Conservation (phyloP, 495 filamentous ascomycete species). For the Podospora didyma region DNA sequence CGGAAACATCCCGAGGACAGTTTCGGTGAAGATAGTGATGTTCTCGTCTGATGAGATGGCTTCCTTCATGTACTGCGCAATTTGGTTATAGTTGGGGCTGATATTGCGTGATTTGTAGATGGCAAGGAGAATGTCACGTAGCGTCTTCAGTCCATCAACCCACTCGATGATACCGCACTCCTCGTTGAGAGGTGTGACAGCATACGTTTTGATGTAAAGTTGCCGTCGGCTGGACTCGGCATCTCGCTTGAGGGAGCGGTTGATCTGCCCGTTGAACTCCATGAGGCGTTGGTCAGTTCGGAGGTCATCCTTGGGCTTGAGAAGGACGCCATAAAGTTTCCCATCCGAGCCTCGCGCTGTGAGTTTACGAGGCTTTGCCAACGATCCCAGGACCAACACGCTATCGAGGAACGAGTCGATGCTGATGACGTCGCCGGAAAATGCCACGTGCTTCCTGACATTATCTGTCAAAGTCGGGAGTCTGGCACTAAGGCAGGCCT, state of each 20-base stretch:
- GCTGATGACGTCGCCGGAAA: slow-evolving; percentile 58
- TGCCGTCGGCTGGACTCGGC: slow-evolving; percentile 81
- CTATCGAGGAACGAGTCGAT: slow-evolving; percentile 71
- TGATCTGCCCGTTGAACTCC: slow-evolving; percentile 99
- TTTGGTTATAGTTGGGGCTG: slow-evolving; percentile 42
- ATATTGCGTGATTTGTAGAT: slow-evolving; percentile 71
- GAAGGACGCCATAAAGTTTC: slow-evolving; percentile 78
- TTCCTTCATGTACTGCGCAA: slow-evolving; percentile 46
- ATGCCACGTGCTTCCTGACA: slow-evolving; percentile 73
- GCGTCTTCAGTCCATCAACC: slow-evolving; percentile 93
- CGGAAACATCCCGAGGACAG: slow-evolving; percentile 64
- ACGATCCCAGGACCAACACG: slow-evolving; percentile 81
- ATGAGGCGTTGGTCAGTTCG: slow-evolving; percentile 96
- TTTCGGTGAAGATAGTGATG: slow-evolving; percentile 63
- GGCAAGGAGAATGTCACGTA: slow-evolving; percentile 84
- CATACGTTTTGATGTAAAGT: slow-evolving; percentile 89
- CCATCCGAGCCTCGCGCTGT: slow-evolving; percentile 86
- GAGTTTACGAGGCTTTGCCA: slow-evolving; percentile 89
- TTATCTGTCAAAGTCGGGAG: slow-evolving; percentile 71
- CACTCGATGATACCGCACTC: slow-evolving; percentile 98
- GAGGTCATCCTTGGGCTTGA: slow-evolving; percentile 97
- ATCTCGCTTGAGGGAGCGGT: slow-evolving; percentile 84
- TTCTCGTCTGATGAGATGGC: slow-evolving; percentile 41
- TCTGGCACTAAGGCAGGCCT: slow-evolving; percentile 76
- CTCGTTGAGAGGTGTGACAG: slow-evolving; percentile 93